Base-by-base conservation (phyloP, 1,284 basidiomycete species). In the Mycosarcoma maydis region DNA sequence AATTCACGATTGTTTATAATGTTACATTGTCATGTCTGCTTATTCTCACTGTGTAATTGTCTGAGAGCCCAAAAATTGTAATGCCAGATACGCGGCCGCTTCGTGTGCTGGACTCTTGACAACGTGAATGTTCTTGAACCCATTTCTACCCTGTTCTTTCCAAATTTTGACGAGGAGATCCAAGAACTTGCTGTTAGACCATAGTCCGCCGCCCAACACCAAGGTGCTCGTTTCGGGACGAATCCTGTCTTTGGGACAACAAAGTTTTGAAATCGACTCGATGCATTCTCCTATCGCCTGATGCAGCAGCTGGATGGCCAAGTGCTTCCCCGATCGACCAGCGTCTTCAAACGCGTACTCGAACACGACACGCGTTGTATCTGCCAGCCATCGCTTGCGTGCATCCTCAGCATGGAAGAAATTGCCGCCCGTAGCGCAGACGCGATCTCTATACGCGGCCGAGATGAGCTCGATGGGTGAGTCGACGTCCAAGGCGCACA, bases 371-470 rank as follows among this genome's bases (percentile, higher is more conserved):
- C 72, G 60, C 6, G 73, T 73, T 0, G 61, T 58, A 10, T 69
- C 67, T 16, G 78, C 76, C 14, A 78, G 58, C 78, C 75, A 77
- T 7, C 76, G 45, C 24, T 80, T 80, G 29, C 78, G 66, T 6
- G 50, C 52, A 17, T 75, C 70, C 39, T 80, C 78, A 32, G 70
- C 61, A 36, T 52, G 39, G 44, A 65, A 55, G 36, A 73, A 72
- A 43, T 70, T 70, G 48, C 61, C 61, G 1, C 61, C 60, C 3
- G 56, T 54, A 1, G 62, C 62, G 26, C 53, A 58, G 6, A 65
- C 62, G 3, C 68, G 53, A 26, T 71, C 68, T 14, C 49, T 40
- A 34, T 71, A 71, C 1, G 62, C 56, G n/a, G 61, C 68, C 6
- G 37, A 41, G 43, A 71, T 71, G 43, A 71, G 68, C 39, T 71